Percentiles rank a stretch among this genome's conserved stretches.
Evolutionary conservation across 1,284 basidiomycete species (phyloP).

Genomic region (Ceratobasidium sp.): DNA sequence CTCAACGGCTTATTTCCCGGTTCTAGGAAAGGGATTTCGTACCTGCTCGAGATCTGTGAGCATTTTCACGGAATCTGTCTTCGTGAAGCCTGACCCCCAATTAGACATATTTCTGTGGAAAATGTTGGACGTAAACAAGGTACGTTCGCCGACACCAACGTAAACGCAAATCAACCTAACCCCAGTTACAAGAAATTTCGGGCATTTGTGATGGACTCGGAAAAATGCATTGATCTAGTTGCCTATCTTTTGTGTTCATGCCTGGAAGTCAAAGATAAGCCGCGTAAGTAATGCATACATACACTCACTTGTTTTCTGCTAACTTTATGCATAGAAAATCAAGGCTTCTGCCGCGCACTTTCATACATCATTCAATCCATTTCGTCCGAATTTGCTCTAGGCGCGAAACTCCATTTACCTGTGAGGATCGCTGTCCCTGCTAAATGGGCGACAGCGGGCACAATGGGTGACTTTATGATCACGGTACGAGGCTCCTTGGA

Average conservation of each 20-base stretch:
- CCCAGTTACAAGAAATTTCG: constrained; percentile 77
- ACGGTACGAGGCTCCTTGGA: constrained; percentile 66
- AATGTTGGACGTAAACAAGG: constrained; percentile 90
- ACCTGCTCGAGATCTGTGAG: constrained; percentile 83
- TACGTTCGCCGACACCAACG: constrained; percentile 53
- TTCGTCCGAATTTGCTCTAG: constrained; percentile 85
- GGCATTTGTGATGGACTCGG: constrained; percentile 79
- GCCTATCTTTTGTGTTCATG: constrained; percentile 81
- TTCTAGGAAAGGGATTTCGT: constrained; percentile 80
- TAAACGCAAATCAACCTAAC: not conserved
- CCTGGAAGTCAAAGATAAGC: constrained; percentile 89
- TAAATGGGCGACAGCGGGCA: constrained; percentile 80
- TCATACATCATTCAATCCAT: constrained; percentile 93
- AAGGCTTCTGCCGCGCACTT: constrained; percentile 88
- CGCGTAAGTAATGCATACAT: constrained; percentile 65
- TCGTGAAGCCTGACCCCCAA: constrained; percentile 6
- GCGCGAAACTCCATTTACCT: constrained; percentile 66
- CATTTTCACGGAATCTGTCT: constrained; percentile 46
- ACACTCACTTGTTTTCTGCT: not conserved
- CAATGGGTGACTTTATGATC: constrained; percentile 85
- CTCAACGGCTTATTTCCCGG: constrained; percentile 83
- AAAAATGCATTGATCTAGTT: constrained; percentile 78
- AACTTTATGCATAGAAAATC: constrained; percentile 70
- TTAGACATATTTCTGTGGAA: constrained; percentile 90
- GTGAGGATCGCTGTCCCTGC: constrained; percentile 70